These are phyloP conservation scores for Straminergon stramineum DNA, from an alignment of 225 moss, liverwort and hornwort genomes.

Conservation along the genomic window DNA sequence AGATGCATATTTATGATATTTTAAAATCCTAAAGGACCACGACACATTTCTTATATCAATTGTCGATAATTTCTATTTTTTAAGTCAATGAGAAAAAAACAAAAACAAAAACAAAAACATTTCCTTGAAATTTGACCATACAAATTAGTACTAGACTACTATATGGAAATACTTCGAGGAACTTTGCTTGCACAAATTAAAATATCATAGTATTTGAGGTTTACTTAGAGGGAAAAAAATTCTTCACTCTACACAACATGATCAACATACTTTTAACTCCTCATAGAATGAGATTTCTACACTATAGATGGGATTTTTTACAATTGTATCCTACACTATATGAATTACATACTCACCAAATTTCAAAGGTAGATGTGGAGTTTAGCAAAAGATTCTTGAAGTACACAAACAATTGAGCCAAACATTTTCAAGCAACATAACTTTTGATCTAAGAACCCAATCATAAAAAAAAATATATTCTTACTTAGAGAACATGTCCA, in stretches of 20 bases:
- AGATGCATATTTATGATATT: neutral
- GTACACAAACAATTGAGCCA: accelerated
- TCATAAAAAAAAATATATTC: neutral
- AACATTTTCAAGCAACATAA: accelerated
- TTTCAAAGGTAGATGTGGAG: neutral
- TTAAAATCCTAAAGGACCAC: neutral
- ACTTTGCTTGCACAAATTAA: accelerated
- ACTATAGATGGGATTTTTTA: accelerated
- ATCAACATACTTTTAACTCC: neutral
- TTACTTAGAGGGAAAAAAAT: neutral
- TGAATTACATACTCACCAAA: neutral
- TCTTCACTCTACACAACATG: accelerated
- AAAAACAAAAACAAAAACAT: neutral
- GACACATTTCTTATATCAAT: neutral
- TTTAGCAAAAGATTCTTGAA: neutral
- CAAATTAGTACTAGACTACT: neutral
- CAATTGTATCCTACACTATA: neutral
- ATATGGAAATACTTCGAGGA: neutral
- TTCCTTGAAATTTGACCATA: neutral
- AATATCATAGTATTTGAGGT: neutral
- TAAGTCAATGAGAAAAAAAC: neutral
- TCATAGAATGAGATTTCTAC: neutral
- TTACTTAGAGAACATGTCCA: accelerated
- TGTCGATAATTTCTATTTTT: neutral
- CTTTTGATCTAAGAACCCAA: accelerated